These are phyloP conservation scores for Anthoceros angustus DNA, from an alignment of 225 moss, liverwort and hornwort genomes.

Conservation along the genomic window DNA sequence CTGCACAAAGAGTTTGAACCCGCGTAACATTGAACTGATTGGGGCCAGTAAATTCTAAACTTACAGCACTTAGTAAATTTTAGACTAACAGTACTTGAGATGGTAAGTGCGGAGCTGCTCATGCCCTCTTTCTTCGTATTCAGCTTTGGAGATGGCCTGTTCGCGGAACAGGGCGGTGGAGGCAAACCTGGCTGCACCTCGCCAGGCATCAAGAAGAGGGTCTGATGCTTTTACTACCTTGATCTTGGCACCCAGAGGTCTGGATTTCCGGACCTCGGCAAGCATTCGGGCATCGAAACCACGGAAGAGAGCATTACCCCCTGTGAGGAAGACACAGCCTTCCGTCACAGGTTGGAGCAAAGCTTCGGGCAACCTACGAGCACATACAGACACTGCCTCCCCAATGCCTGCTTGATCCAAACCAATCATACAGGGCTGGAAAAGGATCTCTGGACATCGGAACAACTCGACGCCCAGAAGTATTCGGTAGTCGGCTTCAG, in stretches of 20 bases:
- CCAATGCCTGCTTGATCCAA: constrained; percentile 77
- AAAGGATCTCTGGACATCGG: constrained; percentile 72
- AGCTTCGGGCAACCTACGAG: constrained; percentile 53
- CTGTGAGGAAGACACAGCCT: constrained; percentile 68
- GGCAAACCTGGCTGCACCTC: constrained; percentile 64
- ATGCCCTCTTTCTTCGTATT: constrained; percentile 68
- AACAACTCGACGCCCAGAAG: constrained; percentile 53
- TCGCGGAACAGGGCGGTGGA: constrained; percentile 40
- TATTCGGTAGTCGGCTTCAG: constrained; percentile 80
- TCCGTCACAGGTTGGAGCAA: constrained; percentile 41
- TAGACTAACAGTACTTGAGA: constrained; percentile 31
- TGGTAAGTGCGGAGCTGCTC: constrained; percentile 82
- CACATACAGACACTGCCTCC: constrained; percentile 53
- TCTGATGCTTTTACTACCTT: constrained; percentile 38
- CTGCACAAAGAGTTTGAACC: too few relatives aligned
- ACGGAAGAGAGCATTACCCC: constrained; percentile 59
- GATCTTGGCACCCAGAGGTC: constrained; percentile 50
- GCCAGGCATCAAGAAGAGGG: constrained; percentile 76
- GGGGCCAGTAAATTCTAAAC: too few relatives aligned
- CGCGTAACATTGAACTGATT: too few relatives aligned
- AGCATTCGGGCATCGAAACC: constrained; percentile 54
- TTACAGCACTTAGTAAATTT: not conserved
- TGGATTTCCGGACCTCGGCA: constrained; percentile 43
- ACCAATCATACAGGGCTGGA: constrained; percentile 80
- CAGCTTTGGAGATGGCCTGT: constrained; percentile 50